Evolutionary conservation across 768 basidiomycete genomes (phyloP), one percentile per base, ranked within the genome.

Genomic region (Sutorius australiensis): DNA sequence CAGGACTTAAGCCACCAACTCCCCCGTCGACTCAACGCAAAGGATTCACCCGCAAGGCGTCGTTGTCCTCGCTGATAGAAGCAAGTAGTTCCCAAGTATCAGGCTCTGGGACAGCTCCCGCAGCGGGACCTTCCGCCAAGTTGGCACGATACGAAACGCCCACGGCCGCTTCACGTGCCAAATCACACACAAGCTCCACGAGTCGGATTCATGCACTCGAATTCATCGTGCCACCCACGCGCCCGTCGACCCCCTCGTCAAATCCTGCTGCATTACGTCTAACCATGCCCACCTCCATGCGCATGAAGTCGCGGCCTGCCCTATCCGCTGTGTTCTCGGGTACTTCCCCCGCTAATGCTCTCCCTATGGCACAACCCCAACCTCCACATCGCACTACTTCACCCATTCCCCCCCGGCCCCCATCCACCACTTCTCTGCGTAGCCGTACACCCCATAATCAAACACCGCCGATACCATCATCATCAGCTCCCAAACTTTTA

Each of bases 231-330:
- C 87, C 89, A n/a, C 85, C 89, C 8, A 80, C 86, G 13, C 80
- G 89, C 24, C 89, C 89, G 2, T 84, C 82, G 24, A 92, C 91
- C 2, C 89, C 90, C 1, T 88, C 88, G 11, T 79, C 86, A 6
- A 90, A 88, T 67, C 78, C 88, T 19, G 80, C 79, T 11, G 89
- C 88, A 17, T 77, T 89, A 48, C 83, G 90, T 46, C 77, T 94
- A 46, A 95, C 92, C 24, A 87, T 93, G 87, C 92, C 92, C 2
- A 92, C 89, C 6, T 84, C 86, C 46, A 81, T 84, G 5, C 82
- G 89, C 42, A 71, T 84, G 28, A 92, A 89, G 73, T 73, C 82
- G 3, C 80, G 93, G 37, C 83, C 89, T 33, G 74, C 90, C 0
- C 77, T 95, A 32, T 83, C 86, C n/a, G 76, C 85, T 45, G 78